Evolutionary conservation across 345 rosid species (phyloP).

Genomic region (Eucalyptus cloeziana): DNA sequence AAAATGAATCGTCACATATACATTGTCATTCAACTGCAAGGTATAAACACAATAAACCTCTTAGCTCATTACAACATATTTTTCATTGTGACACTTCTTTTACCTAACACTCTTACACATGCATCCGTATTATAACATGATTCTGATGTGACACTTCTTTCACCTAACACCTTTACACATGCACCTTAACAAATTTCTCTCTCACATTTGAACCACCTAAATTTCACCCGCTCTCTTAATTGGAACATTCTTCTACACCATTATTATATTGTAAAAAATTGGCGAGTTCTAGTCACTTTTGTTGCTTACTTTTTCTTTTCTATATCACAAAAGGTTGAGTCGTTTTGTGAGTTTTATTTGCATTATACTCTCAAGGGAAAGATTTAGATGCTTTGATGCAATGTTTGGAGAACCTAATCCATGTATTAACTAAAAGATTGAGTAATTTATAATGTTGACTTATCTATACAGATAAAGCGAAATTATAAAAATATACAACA

Average conservation of each 20-base stretch:
- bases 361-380: too few species aligned
- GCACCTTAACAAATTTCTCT: background rate
- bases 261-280: too few species aligned
- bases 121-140: background rate
- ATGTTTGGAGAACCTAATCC: background rate
- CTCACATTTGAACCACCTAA: background rate
- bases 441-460: background rate
- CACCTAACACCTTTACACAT: background rate
- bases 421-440: background rate
- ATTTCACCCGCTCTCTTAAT: background rate
- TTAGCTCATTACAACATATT: background rate
- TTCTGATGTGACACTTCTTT: background rate
- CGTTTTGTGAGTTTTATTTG: background rate
- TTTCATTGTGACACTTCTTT: background rate
- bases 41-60: background rate
- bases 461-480: background rate
- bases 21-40: background rate
- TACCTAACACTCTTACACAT: too few species aligned
- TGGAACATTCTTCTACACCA: background rate
- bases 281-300: background rate
- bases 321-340: background rate
- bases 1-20: too few species aligned
- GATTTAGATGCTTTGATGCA: background rate
- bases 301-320: background rate
- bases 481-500: too few species aligned